Conservation (phyloP, 352 stramenopile species). For the Globisporangium heterothallicum region DNA sequence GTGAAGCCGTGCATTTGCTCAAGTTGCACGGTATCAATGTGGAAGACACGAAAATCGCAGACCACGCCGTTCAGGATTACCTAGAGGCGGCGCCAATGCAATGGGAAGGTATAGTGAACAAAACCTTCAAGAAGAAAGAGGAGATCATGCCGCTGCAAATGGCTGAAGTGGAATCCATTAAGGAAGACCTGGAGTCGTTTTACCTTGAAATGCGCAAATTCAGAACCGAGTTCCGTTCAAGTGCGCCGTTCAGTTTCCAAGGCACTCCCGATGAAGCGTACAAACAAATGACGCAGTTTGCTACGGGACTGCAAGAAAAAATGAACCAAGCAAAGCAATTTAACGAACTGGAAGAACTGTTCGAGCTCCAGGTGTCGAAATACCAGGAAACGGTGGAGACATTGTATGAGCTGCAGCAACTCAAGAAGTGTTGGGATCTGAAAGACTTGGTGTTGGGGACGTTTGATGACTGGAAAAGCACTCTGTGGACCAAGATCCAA, state of each 20-base stretch:
- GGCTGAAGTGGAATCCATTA: constrained; percentile 92
- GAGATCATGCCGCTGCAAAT: constrained; percentile 97
- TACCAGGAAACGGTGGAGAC: constrained; percentile 89
- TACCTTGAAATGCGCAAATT: constrained; percentile 93
- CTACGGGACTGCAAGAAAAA: constrained; percentile 58
- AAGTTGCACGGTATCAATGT: constrained; percentile 93
- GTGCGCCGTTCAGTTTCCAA: constrained; percentile 93
- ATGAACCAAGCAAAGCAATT: constrained; percentile 81
- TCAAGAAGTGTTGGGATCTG: constrained; percentile 86
- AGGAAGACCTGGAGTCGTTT: constrained; percentile 92
- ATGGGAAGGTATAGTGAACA: constrained; percentile 97
- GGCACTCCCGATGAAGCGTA: constrained; percentile 81
- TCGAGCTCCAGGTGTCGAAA: constrained; percentile 84
- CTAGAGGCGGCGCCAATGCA: constrained; percentile 94
- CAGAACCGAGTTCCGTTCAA: constrained; percentile 91
- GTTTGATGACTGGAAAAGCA: constrained; percentile 84
- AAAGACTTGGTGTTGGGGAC: constrained; percentile 78
- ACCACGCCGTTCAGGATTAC: constrained; percentile 86
- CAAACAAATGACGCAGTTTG: constrained; percentile 77
- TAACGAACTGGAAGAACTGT: constrained; percentile 83
- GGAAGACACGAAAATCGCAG: constrained; percentile 82
- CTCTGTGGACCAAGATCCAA: constrained; percentile 77
- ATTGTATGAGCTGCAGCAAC: constrained; percentile 77
- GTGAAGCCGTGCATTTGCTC: constrained; percentile 92
- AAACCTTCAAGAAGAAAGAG: constrained; percentile 98